phyloP scores from a whole-genome alignment of 345 rosid genomes.

The Clausena lansium region DNA sequence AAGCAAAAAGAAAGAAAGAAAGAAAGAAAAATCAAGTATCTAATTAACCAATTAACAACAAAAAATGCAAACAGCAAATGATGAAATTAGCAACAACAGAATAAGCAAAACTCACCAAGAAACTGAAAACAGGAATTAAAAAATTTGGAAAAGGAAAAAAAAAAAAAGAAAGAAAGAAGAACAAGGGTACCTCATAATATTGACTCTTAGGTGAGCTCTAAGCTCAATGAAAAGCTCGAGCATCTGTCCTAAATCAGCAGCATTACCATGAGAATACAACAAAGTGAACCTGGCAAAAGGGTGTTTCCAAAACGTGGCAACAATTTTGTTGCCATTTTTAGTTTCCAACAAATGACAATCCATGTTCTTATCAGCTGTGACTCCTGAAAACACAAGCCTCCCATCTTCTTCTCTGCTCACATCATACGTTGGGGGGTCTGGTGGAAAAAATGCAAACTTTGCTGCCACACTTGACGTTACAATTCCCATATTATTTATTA shows the following conservation, averaged over 20 bases:
- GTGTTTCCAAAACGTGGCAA: conserved; percentile 93
- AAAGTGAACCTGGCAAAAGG: conserved; percentile 88
- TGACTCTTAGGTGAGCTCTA: conserved; percentile 89
- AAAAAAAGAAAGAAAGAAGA: background rate
- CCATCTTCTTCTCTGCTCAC: conserved; percentile 62
- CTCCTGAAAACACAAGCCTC: conserved; percentile 57
- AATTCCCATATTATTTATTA: conserved; percentile 61
- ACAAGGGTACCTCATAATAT: conserved; percentile 77
- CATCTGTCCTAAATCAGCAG: conserved; percentile 98
- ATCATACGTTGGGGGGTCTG: conserved; percentile 90
- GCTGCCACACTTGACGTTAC: conserved; percentile 95
- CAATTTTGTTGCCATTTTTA: conserved; percentile 73
- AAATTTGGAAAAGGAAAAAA: background rate
- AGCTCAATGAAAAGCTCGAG: conserved; percentile 93
- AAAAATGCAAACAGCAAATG: background rate
- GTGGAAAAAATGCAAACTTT: conserved; percentile 96
- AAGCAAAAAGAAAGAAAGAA: background rate
- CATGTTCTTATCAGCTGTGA: conserved; percentile 73
- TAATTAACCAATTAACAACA: background rate
- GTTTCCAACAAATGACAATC: conserved; percentile 79
- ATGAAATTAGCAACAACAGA: background rate
- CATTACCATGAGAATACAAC: conserved; percentile 94
- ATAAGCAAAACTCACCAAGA: background rate
- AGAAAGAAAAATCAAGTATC: background rate
- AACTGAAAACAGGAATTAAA: background rate